These are phyloP conservation scores for Penstemon davidsonii DNA, from an alignment of 257 asterid genomes.

Conservation along the genomic window DNA sequence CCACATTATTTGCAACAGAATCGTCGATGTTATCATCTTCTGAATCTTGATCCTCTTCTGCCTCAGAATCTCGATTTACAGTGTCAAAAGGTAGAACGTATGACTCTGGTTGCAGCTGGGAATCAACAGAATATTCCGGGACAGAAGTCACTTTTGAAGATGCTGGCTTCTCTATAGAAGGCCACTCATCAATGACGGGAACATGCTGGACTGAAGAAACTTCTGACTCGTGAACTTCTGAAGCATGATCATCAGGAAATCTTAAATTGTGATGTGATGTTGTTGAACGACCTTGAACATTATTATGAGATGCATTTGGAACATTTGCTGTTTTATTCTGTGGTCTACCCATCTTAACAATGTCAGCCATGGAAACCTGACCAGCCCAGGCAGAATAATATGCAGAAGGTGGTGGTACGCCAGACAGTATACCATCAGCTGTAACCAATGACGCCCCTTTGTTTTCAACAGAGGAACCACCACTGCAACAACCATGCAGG, in stretches of 20 bases:
- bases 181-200: conserved; percentile 76
- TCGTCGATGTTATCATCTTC: conserved; percentile 50
- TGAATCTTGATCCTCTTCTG: conserved; percentile 47
- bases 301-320: conserved; percentile 39
- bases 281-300: conserved; percentile 30
- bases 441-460: conserved; percentile 42
- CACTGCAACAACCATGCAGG: conserved; percentile 46
- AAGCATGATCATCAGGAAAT: conserved; percentile 40
- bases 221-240: conserved; percentile 38
- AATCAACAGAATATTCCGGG: conserved; percentile 40
- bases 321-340: conserved; percentile 43
- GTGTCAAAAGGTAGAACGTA: conserved; percentile 41
- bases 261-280: conserved; percentile 32
- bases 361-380: conserved; percentile 93
- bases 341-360: conserved; percentile 96
- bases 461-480: conserved; percentile 46
- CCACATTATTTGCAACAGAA: conserved; percentile 43
- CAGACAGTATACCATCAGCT: conserved; percentile 48
- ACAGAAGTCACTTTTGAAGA: conserved; percentile 35
- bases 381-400: conserved; percentile 80
- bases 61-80: conserved; percentile 38
- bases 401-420: conserved; percentile 46
- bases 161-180: conserved; percentile 69
- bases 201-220: conserved; percentile 45
- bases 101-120: conserved; percentile 55